Evolutionary conservation across 495 filamentous ascomycete species (phyloP).

Genomic region (Neurospora sp.): DNA sequence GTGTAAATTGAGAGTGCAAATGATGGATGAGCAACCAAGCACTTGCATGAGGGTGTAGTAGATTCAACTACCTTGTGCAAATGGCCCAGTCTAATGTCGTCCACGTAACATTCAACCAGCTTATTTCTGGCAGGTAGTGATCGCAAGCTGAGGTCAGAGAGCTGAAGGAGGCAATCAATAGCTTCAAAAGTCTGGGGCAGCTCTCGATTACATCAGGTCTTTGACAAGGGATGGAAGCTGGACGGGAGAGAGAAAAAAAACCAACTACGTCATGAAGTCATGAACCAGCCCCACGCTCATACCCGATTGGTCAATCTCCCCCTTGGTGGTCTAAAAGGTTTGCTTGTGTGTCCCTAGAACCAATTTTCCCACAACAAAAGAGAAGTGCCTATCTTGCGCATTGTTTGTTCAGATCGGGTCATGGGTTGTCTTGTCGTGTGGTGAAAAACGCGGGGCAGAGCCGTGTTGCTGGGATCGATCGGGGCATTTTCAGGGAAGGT

Average conservation of each 20-base stretch:
- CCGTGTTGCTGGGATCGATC: neutral
- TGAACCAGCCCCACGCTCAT: neutral
- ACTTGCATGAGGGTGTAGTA: neutral
- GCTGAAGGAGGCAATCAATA: neutral
- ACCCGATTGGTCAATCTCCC: neutral
- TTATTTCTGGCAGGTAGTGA: neutral
- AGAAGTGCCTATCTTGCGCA: neutral
- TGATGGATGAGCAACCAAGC: neutral
- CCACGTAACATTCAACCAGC: neutral
- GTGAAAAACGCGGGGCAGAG: neutral
- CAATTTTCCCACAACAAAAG: neutral
- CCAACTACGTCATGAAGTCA: neutral
- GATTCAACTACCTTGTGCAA: neutral
- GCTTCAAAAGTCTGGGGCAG: neutral
- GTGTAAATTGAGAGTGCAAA: neutral
- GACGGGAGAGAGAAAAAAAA: neutral
- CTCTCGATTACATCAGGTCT: neutral
- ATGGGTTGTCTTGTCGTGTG: neutral
- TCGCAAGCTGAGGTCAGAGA: neutral
- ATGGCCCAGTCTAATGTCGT: neutral
- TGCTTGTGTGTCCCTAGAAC: neutral
- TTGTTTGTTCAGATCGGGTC: neutral
- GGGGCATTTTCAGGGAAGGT: neutral
- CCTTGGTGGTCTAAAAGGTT: neutral
- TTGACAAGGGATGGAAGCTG: neutral